These are phyloP conservation scores for Glaciozyma antarctica DNA, from an alignment of 768 basidiomycete genomes.

Conservation along the genomic window DNA sequence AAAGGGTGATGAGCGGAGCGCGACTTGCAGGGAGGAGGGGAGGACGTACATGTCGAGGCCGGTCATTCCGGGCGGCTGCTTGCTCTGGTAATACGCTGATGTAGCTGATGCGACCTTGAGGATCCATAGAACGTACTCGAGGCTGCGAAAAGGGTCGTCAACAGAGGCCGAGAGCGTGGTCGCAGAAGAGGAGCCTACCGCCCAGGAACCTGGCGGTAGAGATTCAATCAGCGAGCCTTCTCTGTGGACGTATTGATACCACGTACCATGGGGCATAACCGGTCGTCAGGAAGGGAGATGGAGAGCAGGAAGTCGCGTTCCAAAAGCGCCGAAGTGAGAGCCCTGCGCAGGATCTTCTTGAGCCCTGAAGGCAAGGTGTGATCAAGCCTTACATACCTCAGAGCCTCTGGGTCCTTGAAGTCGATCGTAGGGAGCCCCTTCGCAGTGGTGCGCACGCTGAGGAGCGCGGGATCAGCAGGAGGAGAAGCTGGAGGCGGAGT, in stretches of 20 bases:
- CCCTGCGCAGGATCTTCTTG: constrained; percentile 43
- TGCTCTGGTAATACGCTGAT: background rate
- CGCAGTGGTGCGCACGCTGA: background rate
- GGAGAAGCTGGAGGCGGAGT: too few relatives aligned
- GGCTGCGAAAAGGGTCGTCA: background rate
- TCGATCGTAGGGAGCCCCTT: constrained; percentile 49
- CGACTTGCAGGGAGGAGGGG: background rate
- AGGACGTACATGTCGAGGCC: constrained; percentile 23
- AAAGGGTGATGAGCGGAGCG: background rate
- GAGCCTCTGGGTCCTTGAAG: constrained; percentile 49
- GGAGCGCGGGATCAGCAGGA: too few relatives aligned
- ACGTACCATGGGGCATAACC: constrained; percentile 75
- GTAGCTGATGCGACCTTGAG: constrained; percentile 8
- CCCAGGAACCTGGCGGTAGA: constrained; percentile 17
- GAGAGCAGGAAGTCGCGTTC: constrained; percentile 61
- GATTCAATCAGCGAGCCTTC: background rate
- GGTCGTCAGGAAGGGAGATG: constrained; percentile 55
- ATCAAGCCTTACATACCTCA: background rate
- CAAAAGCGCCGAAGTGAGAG: constrained; percentile 70
- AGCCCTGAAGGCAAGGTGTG: background rate
- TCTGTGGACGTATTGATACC: too few relatives aligned
- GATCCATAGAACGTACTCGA: constrained; percentile 22
- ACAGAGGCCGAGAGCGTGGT: too few relatives aligned
- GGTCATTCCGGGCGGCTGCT: background rate
- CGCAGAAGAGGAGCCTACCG: background rate